Conservation (phyloP, 2,329 filamentous ascomycete genomes). For the Aspergillus luchuensis region DNA sequence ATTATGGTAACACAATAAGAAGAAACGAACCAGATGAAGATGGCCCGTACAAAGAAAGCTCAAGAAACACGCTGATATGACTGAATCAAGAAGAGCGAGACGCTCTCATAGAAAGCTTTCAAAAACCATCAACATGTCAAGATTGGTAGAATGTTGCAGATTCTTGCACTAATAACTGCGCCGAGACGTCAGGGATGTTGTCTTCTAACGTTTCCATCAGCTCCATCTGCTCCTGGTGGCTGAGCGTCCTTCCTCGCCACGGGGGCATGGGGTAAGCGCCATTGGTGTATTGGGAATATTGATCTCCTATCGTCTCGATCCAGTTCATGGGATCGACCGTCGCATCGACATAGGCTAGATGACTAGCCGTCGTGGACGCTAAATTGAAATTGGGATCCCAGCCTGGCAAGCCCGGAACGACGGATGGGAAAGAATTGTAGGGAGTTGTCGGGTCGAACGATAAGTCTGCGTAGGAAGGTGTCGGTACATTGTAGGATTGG, state of each 20-base stretch:
- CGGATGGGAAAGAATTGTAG: conserved; percentile 44
- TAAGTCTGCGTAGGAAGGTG: conserved; percentile 27
- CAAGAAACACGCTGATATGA: not conserved
- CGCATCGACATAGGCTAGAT: conserved; percentile 39
- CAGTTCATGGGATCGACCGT: conserved; percentile 45
- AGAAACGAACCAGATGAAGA: not conserved
- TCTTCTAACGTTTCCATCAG: conserved; percentile 76
- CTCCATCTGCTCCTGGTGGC: conserved; percentile 78
- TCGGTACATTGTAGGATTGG: conserved; percentile 22
- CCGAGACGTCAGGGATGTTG: conserved; percentile 52
- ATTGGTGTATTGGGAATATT: conserved; percentile 52
- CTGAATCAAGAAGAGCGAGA: not conserved
- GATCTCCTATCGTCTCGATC: conserved; percentile 47
- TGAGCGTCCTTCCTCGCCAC: conserved; percentile 67
- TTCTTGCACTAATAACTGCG: conserved; percentile 41
- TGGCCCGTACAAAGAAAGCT: not conserved
- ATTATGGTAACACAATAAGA: not conserved
- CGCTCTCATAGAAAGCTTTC: not conserved
- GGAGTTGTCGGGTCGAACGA: conserved; percentile 42
- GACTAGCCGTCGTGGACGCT: conserved; percentile 39
- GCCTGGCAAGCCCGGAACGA: conserved; percentile 43
- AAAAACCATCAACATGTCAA: conserved; percentile 15
- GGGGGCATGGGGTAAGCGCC: conserved; percentile 49
- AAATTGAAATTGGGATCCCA: conserved; percentile 46
- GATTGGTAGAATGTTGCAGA: conserved; percentile 46